Conservation (phyloP, 441 rosid species). For the Erodium moschatum region DNA sequence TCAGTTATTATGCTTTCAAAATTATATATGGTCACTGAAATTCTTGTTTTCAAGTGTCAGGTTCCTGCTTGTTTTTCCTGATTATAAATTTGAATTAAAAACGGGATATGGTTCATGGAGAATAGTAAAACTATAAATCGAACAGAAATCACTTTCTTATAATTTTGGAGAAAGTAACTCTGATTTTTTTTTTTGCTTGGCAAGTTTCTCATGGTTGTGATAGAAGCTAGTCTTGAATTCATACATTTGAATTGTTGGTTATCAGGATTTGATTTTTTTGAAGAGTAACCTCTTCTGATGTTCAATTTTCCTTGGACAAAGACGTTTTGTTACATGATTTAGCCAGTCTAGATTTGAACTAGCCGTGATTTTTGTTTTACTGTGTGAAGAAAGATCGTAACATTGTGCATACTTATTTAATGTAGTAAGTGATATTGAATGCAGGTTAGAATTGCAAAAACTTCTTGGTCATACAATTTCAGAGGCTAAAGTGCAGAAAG, state of each 20-base stretch:
- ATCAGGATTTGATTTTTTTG: background rate
- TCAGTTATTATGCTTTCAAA: background rate
- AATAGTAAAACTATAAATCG: no score
- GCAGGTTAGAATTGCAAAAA: conserved; percentile 68
- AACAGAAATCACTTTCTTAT: background rate
- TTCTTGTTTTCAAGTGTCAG: background rate
- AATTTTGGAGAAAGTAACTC: background rate
- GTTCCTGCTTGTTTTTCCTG: background rate
- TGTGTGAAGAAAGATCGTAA: background rate
- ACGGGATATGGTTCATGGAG: background rate
- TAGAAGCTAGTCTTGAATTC: background rate
- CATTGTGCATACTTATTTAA: background rate
- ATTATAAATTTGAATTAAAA: background rate
- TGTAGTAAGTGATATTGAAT: conserved; percentile 15
- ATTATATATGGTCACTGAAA: background rate
- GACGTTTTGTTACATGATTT: background rate
- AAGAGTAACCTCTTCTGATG: background rate
- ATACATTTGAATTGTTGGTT: background rate
- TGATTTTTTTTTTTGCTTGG: background rate
- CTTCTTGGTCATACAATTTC: conserved; percentile 55
- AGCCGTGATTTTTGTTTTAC: background rate
- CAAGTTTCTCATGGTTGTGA: background rate
- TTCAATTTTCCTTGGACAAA: background rate
- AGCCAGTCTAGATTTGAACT: background rate
- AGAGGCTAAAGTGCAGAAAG: conserved; percentile 41